Base-by-base conservation (phyloP, 768 basidiomycete species). In the Neoboletus brunneissimus region DNA sequence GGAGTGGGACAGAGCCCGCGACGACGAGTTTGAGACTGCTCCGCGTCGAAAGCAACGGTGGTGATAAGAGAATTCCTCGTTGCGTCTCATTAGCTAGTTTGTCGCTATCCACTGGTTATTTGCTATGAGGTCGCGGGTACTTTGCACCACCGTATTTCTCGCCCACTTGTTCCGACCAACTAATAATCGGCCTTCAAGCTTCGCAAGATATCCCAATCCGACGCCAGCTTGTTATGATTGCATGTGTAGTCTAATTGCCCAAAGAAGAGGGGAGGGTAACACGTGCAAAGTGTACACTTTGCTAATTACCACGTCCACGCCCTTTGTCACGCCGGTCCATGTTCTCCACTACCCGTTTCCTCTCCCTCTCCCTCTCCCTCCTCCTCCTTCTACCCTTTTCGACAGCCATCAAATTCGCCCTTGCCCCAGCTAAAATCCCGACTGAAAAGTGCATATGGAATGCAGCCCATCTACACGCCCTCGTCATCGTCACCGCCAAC, bases 401-500 rank as follows among this genome's bases (percentile, higher is more conserved):
- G 9, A 58, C 65, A 38, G 91, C 90, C 48, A 90, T 99, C 75
- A 98, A 98, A 74, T 97, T 98, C 72, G 70, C 80, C 37, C 77
- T 97, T 23, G 82, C 75, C 32, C 85, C 94, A 1, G 80, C 80
- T 59, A 83, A 85, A 58, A 83, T 87, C 62, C 94, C 96, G 0
- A 74, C 79, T 27, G 67, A 81, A 61, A 94, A 93, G 74, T 98
- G 96, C 74, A 87, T 98, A 54, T 99, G 97, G 97, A 97, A 99
- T 70, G 78, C 88, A 23, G 96, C 87, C 10, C 90, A 94, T 66
- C 75, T 80, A 7, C 86, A 93, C 64, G 82, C 91, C 7, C 87
- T 98, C 35, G 92, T 98, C 68, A 92, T 99, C 64, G 94, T 97
- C 62, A 98, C 96, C 0, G 94, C 96, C 43, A 96, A 97, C 68